Evolutionary conservation across 306 rosid genomes (phyloP).

Genomic region (Cajanus cajan): DNA sequence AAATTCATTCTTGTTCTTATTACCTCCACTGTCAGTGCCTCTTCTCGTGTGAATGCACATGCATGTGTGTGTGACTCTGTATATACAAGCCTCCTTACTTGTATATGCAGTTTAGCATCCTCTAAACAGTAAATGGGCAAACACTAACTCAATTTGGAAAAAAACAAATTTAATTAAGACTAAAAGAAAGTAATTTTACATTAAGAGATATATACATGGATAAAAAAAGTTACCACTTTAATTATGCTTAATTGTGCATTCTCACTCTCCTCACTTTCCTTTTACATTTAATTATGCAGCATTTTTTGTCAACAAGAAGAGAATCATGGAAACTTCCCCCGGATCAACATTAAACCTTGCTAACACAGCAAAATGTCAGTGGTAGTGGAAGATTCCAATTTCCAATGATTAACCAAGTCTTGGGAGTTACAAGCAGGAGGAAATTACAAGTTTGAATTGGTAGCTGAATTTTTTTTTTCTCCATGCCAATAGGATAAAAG

Average conservation of each 20-base stretch:
- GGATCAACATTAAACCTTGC: not conserved
- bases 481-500: not conserved
- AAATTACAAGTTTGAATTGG: not conserved
- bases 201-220: not conserved
- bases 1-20: not conserved
- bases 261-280: not conserved
- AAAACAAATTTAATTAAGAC: not conserved
- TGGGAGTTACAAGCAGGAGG: not conserved
- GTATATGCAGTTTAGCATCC: not conserved
- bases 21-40: not conserved
- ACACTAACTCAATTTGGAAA: not conserved
- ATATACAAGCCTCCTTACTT: not conserved
- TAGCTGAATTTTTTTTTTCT: not conserved
- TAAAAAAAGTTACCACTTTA: not conserved
- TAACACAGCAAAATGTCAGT: not conserved
- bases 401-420: not conserved
- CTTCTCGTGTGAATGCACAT: too few relatives aligned
- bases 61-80: not conserved
- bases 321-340: not conserved
- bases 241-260: not conserved
- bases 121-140: not conserved
- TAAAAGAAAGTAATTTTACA: not conserved
- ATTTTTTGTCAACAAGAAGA: not conserved
- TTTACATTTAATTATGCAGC: not conserved
- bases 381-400: slow-evolving; percentile 4